phyloP scores from a whole-genome alignment of 2,329 filamentous ascomycete species.

The Fusarium globosum region DNA sequence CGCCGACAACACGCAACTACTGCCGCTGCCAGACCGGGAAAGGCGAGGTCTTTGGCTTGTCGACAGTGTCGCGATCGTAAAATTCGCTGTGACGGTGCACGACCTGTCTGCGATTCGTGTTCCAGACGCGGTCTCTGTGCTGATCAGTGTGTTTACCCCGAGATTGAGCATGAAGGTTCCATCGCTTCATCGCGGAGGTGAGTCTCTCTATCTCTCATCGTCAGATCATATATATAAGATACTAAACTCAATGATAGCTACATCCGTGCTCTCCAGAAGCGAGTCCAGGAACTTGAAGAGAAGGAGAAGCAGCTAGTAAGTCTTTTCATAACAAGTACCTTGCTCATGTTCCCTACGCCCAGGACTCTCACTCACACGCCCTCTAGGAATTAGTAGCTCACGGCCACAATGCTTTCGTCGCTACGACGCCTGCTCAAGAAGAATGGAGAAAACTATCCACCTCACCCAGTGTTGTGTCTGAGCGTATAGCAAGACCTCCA shows the following conservation, averaged over 20 bases:
- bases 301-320: conserved; percentile 43
- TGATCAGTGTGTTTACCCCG: conserved; percentile 44
- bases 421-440: conserved; percentile 35
- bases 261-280: conserved; percentile 44
- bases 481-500: conserved; percentile 28
- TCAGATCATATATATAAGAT: neutral
- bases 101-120: conserved; percentile 45
- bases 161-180: conserved; percentile 45
- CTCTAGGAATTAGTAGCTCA: conserved; percentile 30
- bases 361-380: conserved; percentile 6
- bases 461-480: conserved; percentile 30
- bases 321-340: conserved; percentile 6
- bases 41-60: conserved; percentile 44
- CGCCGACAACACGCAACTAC: conserved; percentile 31
- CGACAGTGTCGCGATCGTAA: conserved; percentile 47
- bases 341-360: neutral
- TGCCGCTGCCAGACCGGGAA: conserved; percentile 25
- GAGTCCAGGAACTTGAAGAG: conserved; percentile 44
- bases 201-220: neutral
- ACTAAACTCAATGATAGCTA: conserved; percentile 31
- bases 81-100: conserved; percentile 45
- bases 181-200: conserved; percentile 45
- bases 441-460: conserved; percentile 39
- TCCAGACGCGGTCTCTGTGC: conserved; percentile 38
- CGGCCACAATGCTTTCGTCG: conserved; percentile 28